phyloP scores from a whole-genome alignment of 768 basidiomycete genomes.

The Suillus weaverae region DNA sequence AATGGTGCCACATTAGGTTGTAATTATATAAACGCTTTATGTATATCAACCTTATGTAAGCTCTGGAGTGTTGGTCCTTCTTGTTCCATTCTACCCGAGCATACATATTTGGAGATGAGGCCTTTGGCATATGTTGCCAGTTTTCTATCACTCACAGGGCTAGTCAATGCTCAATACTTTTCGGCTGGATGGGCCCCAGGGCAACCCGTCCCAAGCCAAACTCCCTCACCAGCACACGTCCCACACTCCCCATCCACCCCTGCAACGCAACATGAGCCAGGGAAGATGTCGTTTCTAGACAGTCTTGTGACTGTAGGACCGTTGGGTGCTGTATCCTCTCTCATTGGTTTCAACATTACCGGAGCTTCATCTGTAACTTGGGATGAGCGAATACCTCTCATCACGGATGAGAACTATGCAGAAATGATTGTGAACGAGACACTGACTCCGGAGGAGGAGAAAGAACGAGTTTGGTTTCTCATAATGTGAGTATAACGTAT shows the following conservation, averaged over 20 bases:
- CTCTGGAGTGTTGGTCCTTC: conserved; percentile 7
- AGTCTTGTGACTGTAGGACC: conserved; percentile 52
- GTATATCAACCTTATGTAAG: neutral
- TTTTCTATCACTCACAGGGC: conserved; percentile 20
- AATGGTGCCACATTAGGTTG: neutral
- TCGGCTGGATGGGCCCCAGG: conserved; percentile 83
- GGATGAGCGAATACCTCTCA: conserved; percentile 73
- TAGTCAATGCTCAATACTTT: conserved; percentile 67
- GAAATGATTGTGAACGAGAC: conserved; percentile 71
- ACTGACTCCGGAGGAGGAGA: conserved; percentile 62
- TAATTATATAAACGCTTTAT: neutral
- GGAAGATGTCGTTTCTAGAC: conserved; percentile 29
- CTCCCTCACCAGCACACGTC: conserved; percentile 16
- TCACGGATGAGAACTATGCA: conserved; percentile 81
- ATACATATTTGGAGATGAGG: conserved; percentile 49
- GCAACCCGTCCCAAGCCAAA: conserved; percentile 46
- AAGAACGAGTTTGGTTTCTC: conserved; percentile 73
- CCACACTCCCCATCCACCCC: conserved; percentile 27
- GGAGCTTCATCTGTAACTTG: conserved; percentile 49
- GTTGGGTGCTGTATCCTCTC: conserved; percentile 51
- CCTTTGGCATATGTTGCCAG: conserved; percentile 37
- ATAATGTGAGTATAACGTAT: conserved; percentile 57
- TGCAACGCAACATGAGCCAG: conserved; percentile 18
- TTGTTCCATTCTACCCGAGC: conserved; percentile 20
- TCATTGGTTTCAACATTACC: conserved; percentile 71